phyloP scores from a whole-genome alignment of 345 rosid species.

The Raphanus raphanistrum region DNA sequence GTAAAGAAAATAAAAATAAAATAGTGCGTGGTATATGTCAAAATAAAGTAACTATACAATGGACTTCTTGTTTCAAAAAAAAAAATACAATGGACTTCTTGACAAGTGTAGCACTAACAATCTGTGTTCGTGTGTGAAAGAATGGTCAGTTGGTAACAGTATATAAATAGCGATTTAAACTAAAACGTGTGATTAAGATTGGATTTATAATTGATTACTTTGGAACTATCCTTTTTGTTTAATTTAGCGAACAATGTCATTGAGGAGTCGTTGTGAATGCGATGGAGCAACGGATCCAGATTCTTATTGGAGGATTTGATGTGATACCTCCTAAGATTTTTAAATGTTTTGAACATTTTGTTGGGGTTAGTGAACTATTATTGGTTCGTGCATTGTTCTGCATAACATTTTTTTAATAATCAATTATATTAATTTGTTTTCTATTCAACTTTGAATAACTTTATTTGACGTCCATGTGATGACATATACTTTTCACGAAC shows the following conservation, averaged over 20 bases:
- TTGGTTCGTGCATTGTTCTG: constrained; percentile 14
- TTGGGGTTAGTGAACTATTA: constrained; percentile 24
- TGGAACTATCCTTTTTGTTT: constrained; percentile 34
- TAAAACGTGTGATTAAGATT: constrained; percentile 39
- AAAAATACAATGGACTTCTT: neutral
- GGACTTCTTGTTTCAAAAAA: neutral
- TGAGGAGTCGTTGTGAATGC: constrained; percentile 35
- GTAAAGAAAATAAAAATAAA: too few relatives aligned
- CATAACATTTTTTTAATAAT: neutral
- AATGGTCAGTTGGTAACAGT: constrained; percentile 6
- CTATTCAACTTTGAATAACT: constrained; percentile 35
- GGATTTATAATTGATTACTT: constrained; percentile 30
- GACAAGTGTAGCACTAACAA: neutral
- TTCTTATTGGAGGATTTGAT: constrained; percentile 25
- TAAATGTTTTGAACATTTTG: constrained; percentile 11
- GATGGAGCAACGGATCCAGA: constrained; percentile 34
- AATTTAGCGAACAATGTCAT: constrained; percentile 1
- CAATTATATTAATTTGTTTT: constrained; percentile 11
- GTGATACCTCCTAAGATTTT: constrained; percentile 22
- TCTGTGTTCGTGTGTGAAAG: constrained; percentile 31
- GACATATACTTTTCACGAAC: constrained; percentile 35
- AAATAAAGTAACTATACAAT: too few relatives aligned
- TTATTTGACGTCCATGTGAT: constrained; percentile 34
- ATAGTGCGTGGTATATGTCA: too few relatives aligned
- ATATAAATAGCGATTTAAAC: constrained; percentile 4